Evolutionary conservation across 768 basidiomycete genomes (phyloP).

Genomic region (Rhizopogon vinicolor): DNA sequence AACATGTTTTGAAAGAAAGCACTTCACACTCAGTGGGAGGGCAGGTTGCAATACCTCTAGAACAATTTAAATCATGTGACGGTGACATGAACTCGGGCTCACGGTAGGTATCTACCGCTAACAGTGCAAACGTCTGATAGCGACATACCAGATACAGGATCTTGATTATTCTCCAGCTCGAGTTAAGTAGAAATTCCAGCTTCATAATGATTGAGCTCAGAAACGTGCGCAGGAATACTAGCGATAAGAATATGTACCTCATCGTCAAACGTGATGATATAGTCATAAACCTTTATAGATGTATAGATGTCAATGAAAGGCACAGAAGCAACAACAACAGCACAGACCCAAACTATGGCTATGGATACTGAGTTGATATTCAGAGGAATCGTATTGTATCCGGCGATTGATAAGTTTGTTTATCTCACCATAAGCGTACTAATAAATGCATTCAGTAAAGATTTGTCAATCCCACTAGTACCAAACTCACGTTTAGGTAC

Average conservation of each 20-base stretch:
- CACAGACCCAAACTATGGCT: neutral
- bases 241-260: neutral
- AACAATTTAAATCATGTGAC: neutral
- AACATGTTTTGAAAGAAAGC: neutral
- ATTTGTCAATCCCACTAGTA: neutral
- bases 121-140: neutral
- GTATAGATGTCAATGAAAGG: neutral
- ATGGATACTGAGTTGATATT: neutral
- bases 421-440: conserved; percentile 3
- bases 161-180: neutral
- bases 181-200: neutral
- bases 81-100: neutral
- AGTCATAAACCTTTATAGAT: neutral
- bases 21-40: neutral
- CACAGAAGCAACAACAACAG: neutral
- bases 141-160: neutral
- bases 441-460: neutral
- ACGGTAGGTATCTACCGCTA: neutral
- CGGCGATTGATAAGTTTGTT: neutral
- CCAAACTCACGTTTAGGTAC: neutral
- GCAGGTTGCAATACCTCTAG: conserved; percentile 1
- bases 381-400: neutral
- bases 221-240: neutral
- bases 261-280: neutral
- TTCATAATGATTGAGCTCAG: neutral